A percentile compares a stretch with the other conserved stretches of the same genome.
Conservation (phyloP, 2,329 filamentous ascomycete species). For the Penicillium thymicola region DNA sequence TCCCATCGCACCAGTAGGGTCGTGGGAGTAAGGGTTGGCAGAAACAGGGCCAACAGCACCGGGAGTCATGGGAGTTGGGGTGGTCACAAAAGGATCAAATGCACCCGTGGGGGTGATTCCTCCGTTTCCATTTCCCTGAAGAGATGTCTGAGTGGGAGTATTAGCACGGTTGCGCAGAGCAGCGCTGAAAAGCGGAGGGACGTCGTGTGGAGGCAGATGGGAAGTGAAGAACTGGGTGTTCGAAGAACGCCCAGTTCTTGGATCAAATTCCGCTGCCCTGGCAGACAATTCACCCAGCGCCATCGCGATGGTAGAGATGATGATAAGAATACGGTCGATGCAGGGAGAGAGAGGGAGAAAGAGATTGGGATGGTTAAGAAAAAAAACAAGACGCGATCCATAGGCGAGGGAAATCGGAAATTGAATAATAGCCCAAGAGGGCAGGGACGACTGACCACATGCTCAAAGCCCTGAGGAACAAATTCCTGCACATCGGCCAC, state of each 20-base stretch:
- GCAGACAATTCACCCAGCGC: neutral
- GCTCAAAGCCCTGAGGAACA: conserved; percentile 56
- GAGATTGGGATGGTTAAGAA: neutral
- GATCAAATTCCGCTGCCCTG: neutral
- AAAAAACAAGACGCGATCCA: neutral
- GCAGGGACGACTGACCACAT: conserved; percentile 42
- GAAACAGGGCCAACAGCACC: conserved; percentile 46
- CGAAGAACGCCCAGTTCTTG: neutral
- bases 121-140: conserved; percentile 50
- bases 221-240: neutral
- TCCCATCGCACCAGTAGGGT: conserved; percentile 55
- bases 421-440: neutral
- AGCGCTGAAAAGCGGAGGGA: neutral
- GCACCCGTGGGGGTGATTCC: conserved; percentile 49
- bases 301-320: neutral
- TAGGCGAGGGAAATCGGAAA: too few species aligned
- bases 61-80: conserved; percentile 53
- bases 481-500: conserved; percentile 48
- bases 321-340: neutral
- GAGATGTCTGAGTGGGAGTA: conserved; percentile 25
- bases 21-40: conserved; percentile 75
- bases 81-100: conserved; percentile 65
- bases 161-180: conserved; percentile 14
- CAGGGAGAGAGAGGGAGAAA: neutral
- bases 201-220: neutral